Percentiles rank a stretch among this genome's conserved stretches.
Conservation (phyloP, 2,329 filamentous ascomycete species). For the Phialophora expanda region DNA sequence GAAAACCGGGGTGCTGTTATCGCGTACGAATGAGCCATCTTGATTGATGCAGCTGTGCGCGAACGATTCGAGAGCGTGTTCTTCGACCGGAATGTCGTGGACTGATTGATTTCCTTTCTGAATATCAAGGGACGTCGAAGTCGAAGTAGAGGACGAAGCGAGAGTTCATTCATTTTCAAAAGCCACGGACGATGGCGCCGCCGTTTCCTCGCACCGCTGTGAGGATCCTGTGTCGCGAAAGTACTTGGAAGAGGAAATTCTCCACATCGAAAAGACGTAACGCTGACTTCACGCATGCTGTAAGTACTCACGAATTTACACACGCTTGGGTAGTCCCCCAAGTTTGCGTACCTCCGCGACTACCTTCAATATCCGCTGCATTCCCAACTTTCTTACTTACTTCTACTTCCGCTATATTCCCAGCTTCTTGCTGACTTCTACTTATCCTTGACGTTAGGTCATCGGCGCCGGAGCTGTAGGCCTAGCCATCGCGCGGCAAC, state of each 20-base stretch:
- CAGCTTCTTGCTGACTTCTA: neutral
- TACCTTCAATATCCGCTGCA: neutral
- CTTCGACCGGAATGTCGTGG: neutral
- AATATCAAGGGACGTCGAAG: neutral
- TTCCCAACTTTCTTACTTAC: neutral
- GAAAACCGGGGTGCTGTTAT: neutral
- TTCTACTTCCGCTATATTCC: neutral
- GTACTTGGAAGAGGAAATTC: slow-evolving; percentile 44
- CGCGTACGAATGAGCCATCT: neutral
- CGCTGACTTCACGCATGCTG: slow-evolving; percentile 68
- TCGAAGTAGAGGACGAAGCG: neutral
- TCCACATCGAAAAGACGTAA: slow-evolving; percentile 48
- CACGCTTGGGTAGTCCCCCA: neutral
- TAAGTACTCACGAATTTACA: slow-evolving; percentile 37
- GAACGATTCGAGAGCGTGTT: neutral
- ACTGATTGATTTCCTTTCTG: neutral
- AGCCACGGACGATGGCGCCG: neutral
- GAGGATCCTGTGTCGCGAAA: neutral
- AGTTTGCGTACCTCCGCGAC: neutral
- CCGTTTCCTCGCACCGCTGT: slow-evolving; percentile 5
- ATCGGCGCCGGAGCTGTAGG: slow-evolving; percentile 78
- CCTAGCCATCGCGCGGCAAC: slow-evolving; percentile 74
- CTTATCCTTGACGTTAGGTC: slow-evolving; percentile 48
- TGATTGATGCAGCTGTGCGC: neutral
- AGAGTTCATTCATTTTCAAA: neutral